phyloP scores from a whole-genome alignment of 352 stramenopile species.

The Chrysophaeum taylorii region DNA sequence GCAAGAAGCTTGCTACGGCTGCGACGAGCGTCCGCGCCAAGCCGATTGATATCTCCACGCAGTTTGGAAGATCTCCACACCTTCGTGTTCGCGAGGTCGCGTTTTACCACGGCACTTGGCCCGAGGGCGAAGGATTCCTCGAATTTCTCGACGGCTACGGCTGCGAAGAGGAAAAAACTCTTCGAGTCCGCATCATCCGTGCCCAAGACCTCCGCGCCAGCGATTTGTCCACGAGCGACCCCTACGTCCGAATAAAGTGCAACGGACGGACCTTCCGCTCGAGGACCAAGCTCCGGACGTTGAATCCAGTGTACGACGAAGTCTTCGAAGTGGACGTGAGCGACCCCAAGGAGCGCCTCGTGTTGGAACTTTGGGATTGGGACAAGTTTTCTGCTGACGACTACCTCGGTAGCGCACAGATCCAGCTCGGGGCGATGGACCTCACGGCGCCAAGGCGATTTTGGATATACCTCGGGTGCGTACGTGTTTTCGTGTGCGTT shows the following conservation, averaged over 20 bases:
- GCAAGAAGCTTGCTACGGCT: no score
- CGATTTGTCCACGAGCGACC: slow-evolving; percentile 35
- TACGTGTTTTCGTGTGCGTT: no score
- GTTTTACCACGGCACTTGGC: slow-evolving; percentile 9
- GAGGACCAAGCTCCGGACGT: slow-evolving; percentile 24
- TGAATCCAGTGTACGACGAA: slow-evolving; percentile 31
- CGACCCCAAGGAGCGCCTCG: slow-evolving; percentile 16
- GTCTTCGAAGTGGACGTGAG: slow-evolving; percentile 26
- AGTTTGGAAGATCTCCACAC: slow-evolving; percentile 8
- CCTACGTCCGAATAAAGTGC: slow-evolving; percentile 35
- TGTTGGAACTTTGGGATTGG: slow-evolving; percentile 22
- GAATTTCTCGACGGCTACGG: slow-evolving; percentile 37
- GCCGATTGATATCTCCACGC: background rate
- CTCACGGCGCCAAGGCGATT: no score
- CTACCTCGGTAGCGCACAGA: slow-evolving; percentile 17
- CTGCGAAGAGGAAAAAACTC: slow-evolving; percentile 27
- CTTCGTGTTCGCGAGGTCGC: background rate
- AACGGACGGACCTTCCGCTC: slow-evolving; percentile 31
- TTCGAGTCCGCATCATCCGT: slow-evolving; percentile 29
- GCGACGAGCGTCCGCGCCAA: background rate
- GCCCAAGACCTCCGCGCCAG: slow-evolving; percentile 26
- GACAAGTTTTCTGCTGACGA: slow-evolving; percentile 17
- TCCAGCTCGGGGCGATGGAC: slow-evolving; percentile 13
- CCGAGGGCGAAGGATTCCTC: slow-evolving; percentile 30
- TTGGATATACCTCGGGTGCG: no score